phyloP scores from a whole-genome alignment of 2,329 filamentous ascomycete species.

The Arthrobotrys pseudoclavata region DNA sequence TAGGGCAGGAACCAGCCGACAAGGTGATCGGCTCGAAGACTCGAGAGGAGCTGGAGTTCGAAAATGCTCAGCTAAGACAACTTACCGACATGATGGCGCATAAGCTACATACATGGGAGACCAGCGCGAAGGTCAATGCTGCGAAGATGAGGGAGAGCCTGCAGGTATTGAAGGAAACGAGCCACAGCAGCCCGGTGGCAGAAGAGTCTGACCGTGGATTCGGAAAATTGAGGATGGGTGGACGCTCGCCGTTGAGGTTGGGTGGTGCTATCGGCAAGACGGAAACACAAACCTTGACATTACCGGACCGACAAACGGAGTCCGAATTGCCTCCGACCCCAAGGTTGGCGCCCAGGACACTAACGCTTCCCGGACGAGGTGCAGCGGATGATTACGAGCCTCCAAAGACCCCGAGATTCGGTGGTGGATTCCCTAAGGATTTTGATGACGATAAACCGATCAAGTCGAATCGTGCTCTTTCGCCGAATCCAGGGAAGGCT shows the following conservation, averaged over 20 bases:
- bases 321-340: conserved; percentile 49
- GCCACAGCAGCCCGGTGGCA: conserved; percentile 65
- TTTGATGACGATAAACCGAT: conserved; percentile 54
- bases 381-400: conserved; percentile 51
- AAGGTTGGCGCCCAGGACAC: conserved; percentile 46
- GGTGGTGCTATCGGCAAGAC: conserved; percentile 29
- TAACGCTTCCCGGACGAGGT: conserved; percentile 52
- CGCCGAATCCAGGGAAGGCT: conserved; percentile 47
- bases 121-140: conserved; percentile 75
- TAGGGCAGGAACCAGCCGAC: conserved; percentile 59
- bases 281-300: conserved; percentile 65
- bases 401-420: conserved; percentile 55
- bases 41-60: conserved; percentile 86
- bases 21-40: conserved; percentile 70
- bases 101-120: conserved; percentile 92
- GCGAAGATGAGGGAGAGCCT: conserved; percentile 75
- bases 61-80: conserved; percentile 87
- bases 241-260: conserved; percentile 58
- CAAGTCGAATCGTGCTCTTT: conserved; percentile 31
- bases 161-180: conserved; percentile 83
- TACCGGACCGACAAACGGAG: conserved; percentile 54
- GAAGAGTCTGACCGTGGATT: conserved; percentile 66
- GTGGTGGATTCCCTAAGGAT: conserved; percentile 55
- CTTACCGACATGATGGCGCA: conserved; percentile 88
- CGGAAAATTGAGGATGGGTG: conserved; percentile 62